A percentile compares a stretch with the other conserved stretches of the same genome.
phyloP scores from a whole-genome alignment of 2,329 filamentous ascomycete species.

The Exophiala viscosa region DNA sequence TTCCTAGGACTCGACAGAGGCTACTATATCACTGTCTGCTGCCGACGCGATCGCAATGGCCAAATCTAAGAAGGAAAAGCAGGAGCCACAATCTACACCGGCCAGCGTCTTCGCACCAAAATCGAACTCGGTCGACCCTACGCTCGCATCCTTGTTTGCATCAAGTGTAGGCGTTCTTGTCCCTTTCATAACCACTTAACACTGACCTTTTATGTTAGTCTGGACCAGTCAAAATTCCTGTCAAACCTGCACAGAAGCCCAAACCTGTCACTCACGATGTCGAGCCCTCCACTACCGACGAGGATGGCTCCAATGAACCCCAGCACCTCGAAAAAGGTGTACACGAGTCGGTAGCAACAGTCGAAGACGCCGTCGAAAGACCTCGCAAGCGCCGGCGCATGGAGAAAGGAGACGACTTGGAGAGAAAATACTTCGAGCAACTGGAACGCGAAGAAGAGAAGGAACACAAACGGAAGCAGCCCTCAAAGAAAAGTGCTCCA shows the following conservation, averaged over 20 bases:
- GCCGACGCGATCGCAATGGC: conserved; percentile 2
- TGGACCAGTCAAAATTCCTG: conserved; percentile 36
- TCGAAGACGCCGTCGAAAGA: neutral
- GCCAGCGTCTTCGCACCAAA: conserved; percentile 7
- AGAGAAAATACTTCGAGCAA: conserved; percentile 26
- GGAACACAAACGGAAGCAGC: conserved; percentile 29
- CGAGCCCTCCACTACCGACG: neutral
- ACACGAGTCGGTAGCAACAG: neutral
- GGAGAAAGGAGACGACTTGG: conserved; percentile 24
- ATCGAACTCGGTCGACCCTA: conserved; percentile 59
- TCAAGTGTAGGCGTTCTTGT: conserved; percentile 59
- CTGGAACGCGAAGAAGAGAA: conserved; percentile 28
- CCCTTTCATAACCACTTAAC: neutral
- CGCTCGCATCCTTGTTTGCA: conserved; percentile 66
- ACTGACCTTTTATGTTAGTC: conserved; percentile 23
- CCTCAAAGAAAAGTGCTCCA: conserved; percentile 36
- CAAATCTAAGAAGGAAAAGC: conserved; percentile 13
- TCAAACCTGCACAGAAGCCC: conserved; percentile 32
- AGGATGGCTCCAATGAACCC: conserved; percentile 12
- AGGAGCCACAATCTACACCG: neutral
- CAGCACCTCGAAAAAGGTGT: conserved; percentile 40
- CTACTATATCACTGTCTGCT: neutral
- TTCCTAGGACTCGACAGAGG: neutral
- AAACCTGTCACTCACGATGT: conserved; percentile 23
- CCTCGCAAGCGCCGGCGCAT: conserved; percentile 36